Evolutionary conservation across 805 yeast genomes (phyloP).

Genomic region (Nakazawaea populi): DNA sequence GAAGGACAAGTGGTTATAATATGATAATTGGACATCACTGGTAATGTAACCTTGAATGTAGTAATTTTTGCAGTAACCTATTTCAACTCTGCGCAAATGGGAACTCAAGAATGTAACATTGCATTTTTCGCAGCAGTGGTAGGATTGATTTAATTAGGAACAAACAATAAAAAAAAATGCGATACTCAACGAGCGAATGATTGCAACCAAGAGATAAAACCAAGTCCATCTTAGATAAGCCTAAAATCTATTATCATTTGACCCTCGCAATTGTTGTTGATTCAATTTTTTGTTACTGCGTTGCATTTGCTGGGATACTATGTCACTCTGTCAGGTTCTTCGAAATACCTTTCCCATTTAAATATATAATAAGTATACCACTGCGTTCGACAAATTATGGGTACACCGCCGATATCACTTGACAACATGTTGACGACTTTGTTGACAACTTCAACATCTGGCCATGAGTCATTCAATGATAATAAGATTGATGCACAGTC

Average conservation of each 20-base stretch:
- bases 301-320: neutral
- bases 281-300: neutral
- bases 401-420: neutral
- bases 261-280: neutral
- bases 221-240: neutral
- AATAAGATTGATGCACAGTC: neutral
- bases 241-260: neutral
- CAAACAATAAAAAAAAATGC: neutral
- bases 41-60: neutral
- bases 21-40: neutral
- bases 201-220: neutral
- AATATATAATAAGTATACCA: neutral
- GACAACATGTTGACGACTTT: slow-evolving; percentile 3
- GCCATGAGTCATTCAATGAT: neutral
- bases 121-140: neutral
- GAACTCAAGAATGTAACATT: slow-evolving; percentile 1
- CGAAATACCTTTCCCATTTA: neutral
- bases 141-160: neutral
- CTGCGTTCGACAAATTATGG: neutral
- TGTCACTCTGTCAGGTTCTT: neutral
- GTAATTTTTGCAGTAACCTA: neutral
- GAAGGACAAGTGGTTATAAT: slow-evolving; percentile 12
- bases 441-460: neutral
- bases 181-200: too few species aligned
- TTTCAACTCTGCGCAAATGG: neutral